phyloP scores from a whole-genome alignment of 371 early-diverging fungal genomes.

The Zychaea mexicana region DNA sequence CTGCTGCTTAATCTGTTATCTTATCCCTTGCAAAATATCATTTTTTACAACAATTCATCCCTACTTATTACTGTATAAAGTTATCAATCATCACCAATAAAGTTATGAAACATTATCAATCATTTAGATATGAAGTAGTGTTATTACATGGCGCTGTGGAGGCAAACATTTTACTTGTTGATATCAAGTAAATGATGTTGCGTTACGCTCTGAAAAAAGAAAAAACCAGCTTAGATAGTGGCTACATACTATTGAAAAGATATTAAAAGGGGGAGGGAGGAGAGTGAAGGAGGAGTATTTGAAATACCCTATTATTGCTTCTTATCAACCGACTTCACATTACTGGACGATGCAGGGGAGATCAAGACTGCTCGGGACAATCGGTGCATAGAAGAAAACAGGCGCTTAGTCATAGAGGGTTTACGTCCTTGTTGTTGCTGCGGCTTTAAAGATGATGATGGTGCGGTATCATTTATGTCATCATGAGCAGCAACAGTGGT shows the following conservation, averaged over 20 bases:
- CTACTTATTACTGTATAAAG: neutral
- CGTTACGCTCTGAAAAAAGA: no score
- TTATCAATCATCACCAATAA: neutral
- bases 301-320: neutral
- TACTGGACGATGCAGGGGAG: neutral
- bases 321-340: neutral
- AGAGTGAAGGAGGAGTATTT: neutral
- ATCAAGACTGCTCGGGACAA: neutral
- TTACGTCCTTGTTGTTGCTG: neutral
- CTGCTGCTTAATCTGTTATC: neutral
- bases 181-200: no score
- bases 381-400: neutral
- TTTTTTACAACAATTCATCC: neutral
- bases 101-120: no score
- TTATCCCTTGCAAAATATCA: no score
- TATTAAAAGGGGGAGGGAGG: neutral
- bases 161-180: no score
- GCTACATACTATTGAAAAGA: neutral
- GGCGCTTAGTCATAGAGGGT: neutral
- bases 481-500: neutral
- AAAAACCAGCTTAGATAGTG: no score
- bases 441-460: neutral
- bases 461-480: no score
- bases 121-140: no score
- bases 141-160: no score